Conservation (phyloP, 139 green algal species). For the Microglena sp. region DNA sequence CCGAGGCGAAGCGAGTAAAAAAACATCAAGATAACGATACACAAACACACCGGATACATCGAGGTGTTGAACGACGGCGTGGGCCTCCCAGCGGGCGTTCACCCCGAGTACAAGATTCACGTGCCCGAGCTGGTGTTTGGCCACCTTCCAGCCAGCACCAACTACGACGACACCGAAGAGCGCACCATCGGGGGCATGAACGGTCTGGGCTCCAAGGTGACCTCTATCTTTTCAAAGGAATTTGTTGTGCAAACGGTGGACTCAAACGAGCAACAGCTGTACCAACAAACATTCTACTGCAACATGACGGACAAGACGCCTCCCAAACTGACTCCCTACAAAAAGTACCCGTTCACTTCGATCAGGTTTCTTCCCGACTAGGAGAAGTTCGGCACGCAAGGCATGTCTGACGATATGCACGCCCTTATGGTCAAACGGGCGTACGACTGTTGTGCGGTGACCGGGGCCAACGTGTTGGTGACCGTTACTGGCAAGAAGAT, state of each 20-base stretch:
- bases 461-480: background rate
- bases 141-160: slow-evolving; percentile 45
- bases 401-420: slow-evolving; percentile 34
- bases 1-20: background rate
- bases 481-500: slow-evolving; percentile 15
- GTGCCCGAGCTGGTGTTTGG: slow-evolving; percentile 59
- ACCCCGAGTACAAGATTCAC: slow-evolving; percentile 30
- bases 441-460: slow-evolving; percentile 41
- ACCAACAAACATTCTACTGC: background rate
- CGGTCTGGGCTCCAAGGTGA: slow-evolving; percentile 14
- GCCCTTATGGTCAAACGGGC: slow-evolving; percentile 46
- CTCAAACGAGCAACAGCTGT: background rate
- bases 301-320: slow-evolving; percentile 51
- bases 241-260: slow-evolving; percentile 19
- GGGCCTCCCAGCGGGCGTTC: slow-evolving; percentile 34
- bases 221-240: slow-evolving; percentile 23
- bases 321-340: slow-evolving; percentile 33
- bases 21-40: slow-evolving; percentile 25
- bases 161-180: slow-evolving; percentile 56
- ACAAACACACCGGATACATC: slow-evolving; percentile 11
- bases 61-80: slow-evolving; percentile 46
- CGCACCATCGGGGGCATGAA: slow-evolving; percentile 20
- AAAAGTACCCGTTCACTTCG: slow-evolving; percentile 12
- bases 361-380: slow-evolving; percentile 12
- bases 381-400: background rate